Evolutionary conservation across 1,139 yeast genomes (phyloP).

Genomic region (Geotrichum restrictum): DNA sequence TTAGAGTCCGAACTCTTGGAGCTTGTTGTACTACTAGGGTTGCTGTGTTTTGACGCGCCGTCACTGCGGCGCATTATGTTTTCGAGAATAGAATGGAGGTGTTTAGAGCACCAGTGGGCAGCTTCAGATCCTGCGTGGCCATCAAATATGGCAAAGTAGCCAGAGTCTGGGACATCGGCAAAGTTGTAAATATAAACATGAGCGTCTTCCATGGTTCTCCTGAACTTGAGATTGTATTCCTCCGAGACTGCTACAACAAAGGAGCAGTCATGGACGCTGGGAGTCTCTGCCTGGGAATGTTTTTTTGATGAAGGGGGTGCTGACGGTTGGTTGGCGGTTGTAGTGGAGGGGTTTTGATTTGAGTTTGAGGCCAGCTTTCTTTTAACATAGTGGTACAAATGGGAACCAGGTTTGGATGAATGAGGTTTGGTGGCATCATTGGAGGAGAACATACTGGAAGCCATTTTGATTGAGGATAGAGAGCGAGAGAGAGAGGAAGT

Average conservation of each 20-base stretch:
- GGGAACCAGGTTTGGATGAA: conserved; percentile 9
- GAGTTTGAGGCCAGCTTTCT: conserved; percentile 10
- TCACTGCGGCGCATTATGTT: conserved; percentile 42
- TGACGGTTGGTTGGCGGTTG: conserved; percentile 1
- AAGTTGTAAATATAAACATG: conserved; percentile 91
- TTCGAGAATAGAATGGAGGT: conserved; percentile 66
- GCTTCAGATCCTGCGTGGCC: conserved; percentile 97
- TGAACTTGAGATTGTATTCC: conserved; percentile 72
- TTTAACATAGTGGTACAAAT: conserved; percentile 15
- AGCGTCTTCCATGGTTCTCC: conserved; percentile 94
- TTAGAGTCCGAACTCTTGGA: conserved; percentile 9
- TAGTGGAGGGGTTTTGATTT: background rate
- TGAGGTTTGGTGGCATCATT: conserved; percentile 13
- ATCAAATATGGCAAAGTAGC: conserved; percentile 92
- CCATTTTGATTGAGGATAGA: no score
- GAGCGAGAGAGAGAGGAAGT: background rate
- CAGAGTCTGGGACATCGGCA: conserved; percentile 87
- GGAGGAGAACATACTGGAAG: conserved; percentile 13
- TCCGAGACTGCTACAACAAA: conserved; percentile 79
- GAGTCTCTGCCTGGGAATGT: conserved; percentile 15
- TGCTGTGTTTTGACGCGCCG: background rate
- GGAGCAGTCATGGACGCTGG: conserved; percentile 28
- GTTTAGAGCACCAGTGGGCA: conserved; percentile 93
- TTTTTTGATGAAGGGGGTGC: conserved; percentile 20
- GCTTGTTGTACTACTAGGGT: background rate